phyloP scores from a whole-genome alignment of 345 rosid species.

The Laguncularia racemosa region DNA sequence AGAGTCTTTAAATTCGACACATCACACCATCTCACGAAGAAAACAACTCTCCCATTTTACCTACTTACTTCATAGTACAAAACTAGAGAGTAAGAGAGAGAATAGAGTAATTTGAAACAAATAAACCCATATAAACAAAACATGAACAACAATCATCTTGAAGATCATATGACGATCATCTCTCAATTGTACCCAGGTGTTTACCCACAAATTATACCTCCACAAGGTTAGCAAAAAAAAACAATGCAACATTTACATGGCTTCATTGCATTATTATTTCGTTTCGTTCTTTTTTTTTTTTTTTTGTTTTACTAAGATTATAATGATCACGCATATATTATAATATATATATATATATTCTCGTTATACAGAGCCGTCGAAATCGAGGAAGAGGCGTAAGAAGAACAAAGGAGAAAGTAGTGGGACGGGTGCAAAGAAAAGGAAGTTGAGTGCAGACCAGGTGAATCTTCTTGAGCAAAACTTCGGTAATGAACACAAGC shows the following conservation, averaged over 20 bases:
- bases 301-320: not conserved
- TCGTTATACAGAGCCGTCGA: slow-evolving; percentile 7
- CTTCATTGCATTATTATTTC: no score
- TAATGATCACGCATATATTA: not conserved
- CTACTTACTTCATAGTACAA: not conserved
- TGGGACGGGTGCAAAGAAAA: slow-evolving; percentile 38
- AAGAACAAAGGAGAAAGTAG: slow-evolving; percentile 37
- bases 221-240: slow-evolving; percentile 35
- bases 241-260: not conserved
- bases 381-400: slow-evolving; percentile 52
- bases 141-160: slow-evolving; percentile 20
- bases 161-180: slow-evolving; percentile 41
- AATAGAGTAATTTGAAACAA: not conserved
- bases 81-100: slow-evolving; percentile 1
- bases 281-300: no score
- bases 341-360: not conserved
- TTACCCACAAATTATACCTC: slow-evolving; percentile 38
- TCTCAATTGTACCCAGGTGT: slow-evolving; percentile 52
- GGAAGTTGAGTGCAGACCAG: slow-evolving; percentile 68
- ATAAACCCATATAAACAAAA: not conserved
- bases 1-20: not conserved
- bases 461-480: slow-evolving; percentile 51
- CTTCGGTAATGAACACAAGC: slow-evolving; percentile 68
- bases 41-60: not conserved
- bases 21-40: not conserved